Percentiles rank a stretch among this genome's conserved stretches.
Evolutionary conservation across 2,329 filamentous ascomycete species (phyloP).

Genomic region (Aspergillus melleus): DNA sequence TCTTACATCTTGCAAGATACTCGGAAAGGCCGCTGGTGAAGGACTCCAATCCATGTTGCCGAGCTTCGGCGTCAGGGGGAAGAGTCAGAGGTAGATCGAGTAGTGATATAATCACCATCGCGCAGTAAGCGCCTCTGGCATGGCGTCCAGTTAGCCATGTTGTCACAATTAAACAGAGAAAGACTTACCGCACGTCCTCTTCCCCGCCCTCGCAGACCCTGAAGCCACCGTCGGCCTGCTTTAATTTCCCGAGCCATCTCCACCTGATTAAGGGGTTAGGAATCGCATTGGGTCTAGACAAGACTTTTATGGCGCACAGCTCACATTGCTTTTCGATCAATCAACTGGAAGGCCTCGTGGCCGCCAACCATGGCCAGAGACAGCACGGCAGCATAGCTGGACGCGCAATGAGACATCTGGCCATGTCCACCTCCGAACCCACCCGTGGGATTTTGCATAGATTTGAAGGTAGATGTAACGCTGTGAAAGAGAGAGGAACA

Average conservation of each 20-base stretch:
- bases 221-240: slow-evolving; percentile 88
- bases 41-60: slow-evolving; percentile 60
- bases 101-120: slow-evolving; percentile 78
- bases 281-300: not conserved
- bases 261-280: slow-evolving; percentile 53
- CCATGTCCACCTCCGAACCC: slow-evolving; percentile 95
- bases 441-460: slow-evolving; percentile 78
- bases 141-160: slow-evolving; percentile 19
- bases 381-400: slow-evolving; percentile 81
- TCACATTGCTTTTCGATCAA: slow-evolving; percentile 76
- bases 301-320: slow-evolving; percentile 21
- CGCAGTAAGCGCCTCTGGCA: slow-evolving; percentile 83
- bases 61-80: slow-evolving; percentile 68
- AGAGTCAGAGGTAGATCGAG: slow-evolving; percentile 80
- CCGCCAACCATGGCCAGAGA: slow-evolving; percentile 77
- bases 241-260: slow-evolving; percentile 84
- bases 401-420: slow-evolving; percentile 83
- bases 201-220: slow-evolving; percentile 83
- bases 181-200: slow-evolving; percentile 77
- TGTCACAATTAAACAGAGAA: slow-evolving; percentile 14
- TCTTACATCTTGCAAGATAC: slow-evolving; percentile 78
- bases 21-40: slow-evolving; percentile 74
- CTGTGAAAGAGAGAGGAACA: slow-evolving; percentile 34
- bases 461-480: slow-evolving; percentile 70
- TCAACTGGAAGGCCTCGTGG: slow-evolving; percentile 67